Percentiles rank a stretch among this genome's conserved stretches.
These are phyloP conservation scores for Aureobasidium sp. DNA, from an alignment of 2,329 filamentous ascomycete genomes.

Conservation along the genomic window DNA sequence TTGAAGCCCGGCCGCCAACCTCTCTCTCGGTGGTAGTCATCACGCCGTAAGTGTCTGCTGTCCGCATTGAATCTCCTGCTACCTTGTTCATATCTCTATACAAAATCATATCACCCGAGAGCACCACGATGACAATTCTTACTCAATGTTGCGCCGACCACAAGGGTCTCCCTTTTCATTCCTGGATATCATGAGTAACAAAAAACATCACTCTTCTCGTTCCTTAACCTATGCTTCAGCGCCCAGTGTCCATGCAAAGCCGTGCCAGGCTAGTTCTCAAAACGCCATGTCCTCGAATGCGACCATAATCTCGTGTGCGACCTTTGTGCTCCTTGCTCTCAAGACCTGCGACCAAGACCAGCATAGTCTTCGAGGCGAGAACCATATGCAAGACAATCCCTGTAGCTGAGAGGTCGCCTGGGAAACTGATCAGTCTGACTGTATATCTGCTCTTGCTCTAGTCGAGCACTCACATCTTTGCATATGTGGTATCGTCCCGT, in stretches of 20 bases:
- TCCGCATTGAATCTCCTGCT: no score
- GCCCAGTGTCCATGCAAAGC: not conserved
- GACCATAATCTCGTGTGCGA: not conserved
- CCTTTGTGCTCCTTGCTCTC: not conserved
- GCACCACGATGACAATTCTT: no score
- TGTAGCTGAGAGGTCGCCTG: slow-evolving; percentile 30
- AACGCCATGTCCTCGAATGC: slow-evolving; percentile 1
- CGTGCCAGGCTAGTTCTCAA: not conserved
- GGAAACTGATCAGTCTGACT: not conserved
- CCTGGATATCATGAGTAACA: slow-evolving; percentile 3
- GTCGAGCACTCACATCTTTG: slow-evolving; percentile 25
- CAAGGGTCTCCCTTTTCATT: not conserved
- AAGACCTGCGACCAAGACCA: slow-evolving; percentile 18
- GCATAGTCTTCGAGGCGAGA: slow-evolving; percentile 30
- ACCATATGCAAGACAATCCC: slow-evolving; percentile 28
- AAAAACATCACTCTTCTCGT: not conserved
- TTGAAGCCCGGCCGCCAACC: no score
- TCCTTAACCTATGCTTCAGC: not conserved
- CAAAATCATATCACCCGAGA: no score
- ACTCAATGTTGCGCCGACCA: not conserved
- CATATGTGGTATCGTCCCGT: slow-evolving; percentile 26
- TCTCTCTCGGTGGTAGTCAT: no score
- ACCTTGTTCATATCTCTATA: no score
- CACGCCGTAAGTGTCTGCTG: no score
- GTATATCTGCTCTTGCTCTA: not conserved